Conservation (phyloP, 176 grass and related monocot species). For the Poa pratensis region DNA sequence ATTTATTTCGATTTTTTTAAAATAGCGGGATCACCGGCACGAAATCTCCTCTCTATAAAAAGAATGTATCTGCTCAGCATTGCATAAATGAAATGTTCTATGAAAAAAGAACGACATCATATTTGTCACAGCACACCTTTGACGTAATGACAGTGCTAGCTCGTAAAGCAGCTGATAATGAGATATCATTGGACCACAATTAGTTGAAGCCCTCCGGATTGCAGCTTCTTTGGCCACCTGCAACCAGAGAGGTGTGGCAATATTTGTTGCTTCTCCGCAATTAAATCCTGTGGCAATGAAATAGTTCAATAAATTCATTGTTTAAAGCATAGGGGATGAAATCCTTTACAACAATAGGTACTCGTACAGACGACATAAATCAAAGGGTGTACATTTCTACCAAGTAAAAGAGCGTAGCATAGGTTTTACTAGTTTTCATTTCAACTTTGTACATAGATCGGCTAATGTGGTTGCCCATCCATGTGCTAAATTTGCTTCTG, state of each 20-base stretch:
- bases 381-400: constrained; percentile 20
- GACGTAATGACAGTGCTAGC: constrained; percentile 77
- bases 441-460: background rate
- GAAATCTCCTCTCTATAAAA: background rate
- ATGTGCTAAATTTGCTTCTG: background rate
- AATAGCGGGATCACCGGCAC: too few species aligned
- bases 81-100: constrained; percentile 14
- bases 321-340: constrained; percentile 23
- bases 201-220: constrained; percentile 98
- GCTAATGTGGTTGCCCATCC: background rate
- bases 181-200: constrained; percentile 96
- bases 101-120: constrained; percentile 17
- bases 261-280: constrained; percentile 97
- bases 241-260: constrained; percentile 96
- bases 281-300: constrained; percentile 75
- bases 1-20: too few species aligned
- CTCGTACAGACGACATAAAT: background rate
- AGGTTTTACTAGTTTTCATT: background rate
- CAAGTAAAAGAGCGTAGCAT: background rate
- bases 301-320: constrained; percentile 46
- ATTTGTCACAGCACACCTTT: constrained; percentile 63
- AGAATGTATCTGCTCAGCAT: constrained; percentile 24
- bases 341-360: constrained; percentile 27
- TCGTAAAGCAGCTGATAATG: constrained; percentile 99
- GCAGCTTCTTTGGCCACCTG: constrained; percentile 98